Conservation (phyloP, 75 land plant species). For the Selaginella tamariscina region DNA sequence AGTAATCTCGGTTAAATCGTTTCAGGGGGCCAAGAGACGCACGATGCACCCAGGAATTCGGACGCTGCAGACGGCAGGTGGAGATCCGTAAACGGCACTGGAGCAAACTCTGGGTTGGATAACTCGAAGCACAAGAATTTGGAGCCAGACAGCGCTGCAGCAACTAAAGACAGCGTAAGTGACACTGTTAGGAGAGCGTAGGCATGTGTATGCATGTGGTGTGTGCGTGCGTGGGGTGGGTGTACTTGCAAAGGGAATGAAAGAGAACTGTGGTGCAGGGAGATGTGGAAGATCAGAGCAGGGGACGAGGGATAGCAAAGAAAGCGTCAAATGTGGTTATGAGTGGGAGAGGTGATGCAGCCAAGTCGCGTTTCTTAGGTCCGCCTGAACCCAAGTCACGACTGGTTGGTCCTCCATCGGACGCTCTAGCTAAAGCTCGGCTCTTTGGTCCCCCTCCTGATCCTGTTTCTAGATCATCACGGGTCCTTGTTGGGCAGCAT, state of each 20-base stretch:
- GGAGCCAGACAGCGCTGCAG: slow-evolving; percentile 27
- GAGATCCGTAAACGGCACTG: slow-evolving; percentile 34
- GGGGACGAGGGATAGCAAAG: no score
- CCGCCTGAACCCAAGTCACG: slow-evolving; percentile 1
- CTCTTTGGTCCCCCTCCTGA: slow-evolving; percentile 1
- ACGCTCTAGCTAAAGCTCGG: not conserved
- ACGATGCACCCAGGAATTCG: slow-evolving; percentile 24
- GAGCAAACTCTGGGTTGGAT: slow-evolving; percentile 28
- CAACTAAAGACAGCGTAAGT: slow-evolving; percentile 27
- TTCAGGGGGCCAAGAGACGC: slow-evolving; percentile 46
- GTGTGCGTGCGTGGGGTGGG: no score
- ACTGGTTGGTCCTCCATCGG: slow-evolving; percentile 4
- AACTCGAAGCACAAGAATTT: slow-evolving; percentile 48
- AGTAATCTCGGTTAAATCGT: not conserved
- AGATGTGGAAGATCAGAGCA: not conserved
- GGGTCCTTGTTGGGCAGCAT: not conserved
- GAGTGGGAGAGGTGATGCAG: no score
- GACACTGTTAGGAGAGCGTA: no score
- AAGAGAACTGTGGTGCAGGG: not conserved
- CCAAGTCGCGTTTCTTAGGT: slow-evolving; percentile 1
- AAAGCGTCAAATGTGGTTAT: no score
- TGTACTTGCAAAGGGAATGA: slow-evolving; percentile 1
- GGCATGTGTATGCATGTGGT: no score
- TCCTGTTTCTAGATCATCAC: no score
- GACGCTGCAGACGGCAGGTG: slow-evolving; percentile 39